Evolutionary conservation across 345 rosid genomes (phyloP).

Genomic region (Erodium maritimum): DNA sequence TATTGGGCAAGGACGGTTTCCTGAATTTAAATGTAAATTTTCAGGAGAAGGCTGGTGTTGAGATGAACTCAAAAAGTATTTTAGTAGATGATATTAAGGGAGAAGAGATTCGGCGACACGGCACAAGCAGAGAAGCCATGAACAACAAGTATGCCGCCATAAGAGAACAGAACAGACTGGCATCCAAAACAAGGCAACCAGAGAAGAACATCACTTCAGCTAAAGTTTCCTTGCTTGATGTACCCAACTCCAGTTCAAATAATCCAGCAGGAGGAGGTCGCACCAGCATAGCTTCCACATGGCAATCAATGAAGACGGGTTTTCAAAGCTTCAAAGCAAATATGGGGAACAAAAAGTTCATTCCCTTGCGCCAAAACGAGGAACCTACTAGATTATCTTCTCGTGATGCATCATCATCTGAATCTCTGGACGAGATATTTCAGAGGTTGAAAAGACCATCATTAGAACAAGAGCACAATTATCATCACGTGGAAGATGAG

Average conservation of each 20-base stretch:
- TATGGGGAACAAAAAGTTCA: constrained; percentile 52
- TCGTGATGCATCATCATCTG: constrained; percentile 26
- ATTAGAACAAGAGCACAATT: constrained; percentile 15
- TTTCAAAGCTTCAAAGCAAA: constrained; percentile 83
- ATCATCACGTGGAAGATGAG: constrained; percentile 28
- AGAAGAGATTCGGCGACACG: constrained; percentile 49
- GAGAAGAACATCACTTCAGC: constrained; percentile 58
- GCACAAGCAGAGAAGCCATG: constrained; percentile 70
- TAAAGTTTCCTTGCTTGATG: constrained; percentile 65
- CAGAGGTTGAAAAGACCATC: constrained; percentile 76
- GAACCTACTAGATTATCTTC: constrained; percentile 27
- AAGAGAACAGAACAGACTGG: constrained; percentile 59
- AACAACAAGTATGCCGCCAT: constrained; percentile 74
- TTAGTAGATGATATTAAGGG: constrained; percentile 27
- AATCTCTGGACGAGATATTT: constrained; percentile 76
- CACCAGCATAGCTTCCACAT: constrained; percentile 51
- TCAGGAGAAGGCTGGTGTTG: constrained; percentile 57
- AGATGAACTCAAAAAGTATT: constrained; percentile 47
- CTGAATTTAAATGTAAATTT: not conserved
- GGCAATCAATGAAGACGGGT: constrained; percentile 80
- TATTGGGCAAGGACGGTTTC: too few species aligned
- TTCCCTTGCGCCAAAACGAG: constrained; percentile 46
- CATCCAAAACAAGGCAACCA: constrained; percentile 29
- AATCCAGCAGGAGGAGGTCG: too few species aligned
- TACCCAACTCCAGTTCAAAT: too few species aligned